Evolutionary conservation across 768 basidiomycete species (phyloP).

Genomic region (Phallus indusiatus): DNA sequence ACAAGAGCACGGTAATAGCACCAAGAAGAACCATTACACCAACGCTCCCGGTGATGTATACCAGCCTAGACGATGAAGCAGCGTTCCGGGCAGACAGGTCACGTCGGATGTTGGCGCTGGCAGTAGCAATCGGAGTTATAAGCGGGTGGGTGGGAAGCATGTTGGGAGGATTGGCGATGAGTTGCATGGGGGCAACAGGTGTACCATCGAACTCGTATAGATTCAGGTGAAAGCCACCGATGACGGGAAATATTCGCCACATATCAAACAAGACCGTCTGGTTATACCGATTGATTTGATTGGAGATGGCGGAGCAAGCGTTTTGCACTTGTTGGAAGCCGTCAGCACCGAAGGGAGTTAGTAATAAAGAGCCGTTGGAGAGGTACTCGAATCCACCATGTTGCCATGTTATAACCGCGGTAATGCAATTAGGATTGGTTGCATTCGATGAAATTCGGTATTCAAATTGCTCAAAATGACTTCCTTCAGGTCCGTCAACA

Average conservation of each 20-base stretch:
- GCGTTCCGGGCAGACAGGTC: neutral
- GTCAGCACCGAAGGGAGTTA: slow-evolving; percentile 63
- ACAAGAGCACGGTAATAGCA: neutral
- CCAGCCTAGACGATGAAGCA: neutral
- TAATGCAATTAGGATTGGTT: slow-evolving; percentile 79
- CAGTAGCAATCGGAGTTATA: slow-evolving; percentile 44
- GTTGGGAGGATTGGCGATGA: slow-evolving; percentile 59
- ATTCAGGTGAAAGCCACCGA: slow-evolving; percentile 52
- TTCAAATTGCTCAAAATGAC: slow-evolving; percentile 81
- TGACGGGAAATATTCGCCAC: slow-evolving; percentile 72
- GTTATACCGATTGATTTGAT: slow-evolving; percentile 82
- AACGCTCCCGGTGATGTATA: neutral
- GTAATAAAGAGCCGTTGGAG: slow-evolving; percentile 70
- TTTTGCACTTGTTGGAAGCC: slow-evolving; percentile 94
- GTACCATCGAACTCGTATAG: slow-evolving; percentile 72
- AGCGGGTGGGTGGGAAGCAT: slow-evolving; percentile 67
- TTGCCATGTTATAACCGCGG: slow-evolving; percentile 79
- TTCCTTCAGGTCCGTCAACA: slow-evolving; percentile 42
- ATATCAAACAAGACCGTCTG: slow-evolving; percentile 49
- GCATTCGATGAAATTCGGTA: slow-evolving; percentile 88
- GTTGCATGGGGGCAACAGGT: slow-evolving; percentile 64
- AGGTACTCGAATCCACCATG: slow-evolving; percentile 70
- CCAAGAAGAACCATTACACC: neutral
- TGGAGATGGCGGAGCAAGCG: slow-evolving; percentile 80
- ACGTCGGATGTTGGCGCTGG: neutral